Percentiles rank a stretch among this genome's conserved stretches.
These are phyloP conservation scores for Albugo candida DNA, from an alignment of 352 stramenopile species.

Conservation along the genomic window DNA sequence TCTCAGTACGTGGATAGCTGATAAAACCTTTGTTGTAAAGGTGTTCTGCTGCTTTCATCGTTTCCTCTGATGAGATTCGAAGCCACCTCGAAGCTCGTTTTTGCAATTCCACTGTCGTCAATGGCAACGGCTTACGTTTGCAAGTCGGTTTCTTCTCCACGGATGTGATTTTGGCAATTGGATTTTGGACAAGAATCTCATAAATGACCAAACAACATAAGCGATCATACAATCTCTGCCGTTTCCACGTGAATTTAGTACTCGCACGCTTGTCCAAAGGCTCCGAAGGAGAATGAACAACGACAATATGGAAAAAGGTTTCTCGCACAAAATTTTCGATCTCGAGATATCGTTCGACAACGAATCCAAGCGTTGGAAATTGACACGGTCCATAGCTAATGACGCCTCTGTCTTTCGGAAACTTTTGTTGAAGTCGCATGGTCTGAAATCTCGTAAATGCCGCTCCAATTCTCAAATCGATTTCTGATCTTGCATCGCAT, in stretches of 20 bases:
- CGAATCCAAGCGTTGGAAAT: constrained; percentile 97
- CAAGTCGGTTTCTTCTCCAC: constrained; percentile 68
- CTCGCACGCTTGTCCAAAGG: constrained; percentile 25
- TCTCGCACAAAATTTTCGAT: constrained; percentile 95
- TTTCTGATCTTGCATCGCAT: constrained; percentile 85
- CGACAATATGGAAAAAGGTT: constrained; percentile 90
- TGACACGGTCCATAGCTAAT: constrained; percentile 99
- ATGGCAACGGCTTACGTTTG: constrained; percentile 91
- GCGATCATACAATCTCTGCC: constrained; percentile 90
- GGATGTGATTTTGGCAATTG: constrained; percentile 35
- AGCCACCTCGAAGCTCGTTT: constrained; percentile 92
- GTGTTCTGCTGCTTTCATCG: constrained; percentile 91
- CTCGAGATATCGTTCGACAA: constrained; percentile 84
- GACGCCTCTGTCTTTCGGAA: constrained; percentile 70
- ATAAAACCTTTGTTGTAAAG: constrained; percentile 97
- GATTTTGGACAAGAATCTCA: constrained; percentile 42
- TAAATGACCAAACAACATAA: constrained; percentile 86
- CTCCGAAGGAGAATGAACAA: constrained; percentile 41
- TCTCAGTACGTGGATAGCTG: constrained; percentile 99
- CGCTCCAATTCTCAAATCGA: constrained; percentile 87
- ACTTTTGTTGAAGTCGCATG: constrained; percentile 76
- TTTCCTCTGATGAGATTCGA: constrained; percentile 88
- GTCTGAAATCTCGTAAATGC: constrained; percentile 93
- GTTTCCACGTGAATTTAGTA: constrained; percentile 93
- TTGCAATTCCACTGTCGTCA: constrained; percentile 98